Evolutionary conservation across 148 eudicot genomes (phyloP).

Genomic region (Rhododendron henanense): DNA sequence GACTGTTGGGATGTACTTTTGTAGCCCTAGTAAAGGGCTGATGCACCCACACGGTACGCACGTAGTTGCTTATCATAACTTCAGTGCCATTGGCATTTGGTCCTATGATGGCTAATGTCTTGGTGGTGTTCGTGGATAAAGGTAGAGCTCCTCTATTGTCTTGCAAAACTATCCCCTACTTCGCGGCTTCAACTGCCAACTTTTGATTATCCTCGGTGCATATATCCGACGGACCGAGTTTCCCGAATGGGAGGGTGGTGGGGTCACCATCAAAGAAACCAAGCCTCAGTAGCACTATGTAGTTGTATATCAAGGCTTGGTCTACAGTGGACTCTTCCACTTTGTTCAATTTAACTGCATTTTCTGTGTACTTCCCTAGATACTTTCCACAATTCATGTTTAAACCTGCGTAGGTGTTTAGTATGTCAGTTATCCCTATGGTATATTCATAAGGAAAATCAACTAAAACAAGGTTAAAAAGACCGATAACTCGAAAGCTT

Average conservation of each 20-base stretch:
- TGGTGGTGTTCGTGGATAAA: conserved; percentile 15
- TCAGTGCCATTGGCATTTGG: conserved; percentile 37
- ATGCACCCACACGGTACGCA: conserved; percentile 38
- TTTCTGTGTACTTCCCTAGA: conserved; percentile 22
- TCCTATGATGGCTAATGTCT: conserved; percentile 30
- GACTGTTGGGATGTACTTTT: conserved; percentile 15
- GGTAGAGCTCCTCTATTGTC: conserved; percentile 33
- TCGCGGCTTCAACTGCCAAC: conserved; percentile 41
- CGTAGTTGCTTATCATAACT: conserved; percentile 41
- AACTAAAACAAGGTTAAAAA: too few relatives aligned
- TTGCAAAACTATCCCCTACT: conserved; percentile 42
- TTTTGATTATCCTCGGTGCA: conserved; percentile 30
- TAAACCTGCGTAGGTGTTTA: conserved; percentile 27
- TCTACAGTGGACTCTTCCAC: conserved; percentile 33
- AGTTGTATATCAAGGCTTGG: conserved; percentile 32
- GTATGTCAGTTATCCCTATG: background rate
- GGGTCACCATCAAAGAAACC: conserved; percentile 50
- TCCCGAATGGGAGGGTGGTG: conserved; percentile 23
- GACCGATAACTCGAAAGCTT: background rate
- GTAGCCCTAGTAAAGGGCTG: conserved; percentile 34
- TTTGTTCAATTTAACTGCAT: conserved; percentile 27
- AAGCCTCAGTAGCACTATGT: conserved; percentile 45
- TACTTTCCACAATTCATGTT: conserved; percentile 44
- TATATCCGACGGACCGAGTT: conserved; percentile 29
- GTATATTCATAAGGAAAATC: background rate